A percentile compares a stretch with the other conserved stretches of the same genome.
phyloP scores from a whole-genome alignment of 148 eudicot genomes.

The Silene latifolia region DNA sequence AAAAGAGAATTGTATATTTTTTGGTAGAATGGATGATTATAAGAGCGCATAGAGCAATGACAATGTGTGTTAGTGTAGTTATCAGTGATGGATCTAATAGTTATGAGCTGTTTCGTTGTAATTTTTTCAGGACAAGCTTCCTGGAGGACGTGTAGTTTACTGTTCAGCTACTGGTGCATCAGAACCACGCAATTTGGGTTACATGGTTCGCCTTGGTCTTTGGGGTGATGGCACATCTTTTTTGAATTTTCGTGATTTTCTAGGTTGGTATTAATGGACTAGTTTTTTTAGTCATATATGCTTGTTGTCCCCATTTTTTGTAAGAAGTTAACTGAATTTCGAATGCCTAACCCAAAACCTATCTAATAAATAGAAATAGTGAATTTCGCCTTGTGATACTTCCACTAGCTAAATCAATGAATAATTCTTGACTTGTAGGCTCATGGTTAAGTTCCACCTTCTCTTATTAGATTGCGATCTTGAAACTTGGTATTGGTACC shows the following conservation, averaged over 20 bases:
- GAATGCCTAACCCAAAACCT: background rate
- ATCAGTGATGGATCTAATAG: slow-evolving; percentile 15
- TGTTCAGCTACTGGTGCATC: slow-evolving; percentile 99
- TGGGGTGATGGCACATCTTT: slow-evolving; percentile 97
- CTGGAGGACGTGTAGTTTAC: slow-evolving; percentile 93
- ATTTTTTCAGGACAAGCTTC: slow-evolving; percentile 70
- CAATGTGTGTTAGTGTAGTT: background rate
- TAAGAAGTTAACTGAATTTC: background rate
- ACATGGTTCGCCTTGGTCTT: slow-evolving; percentile 99
- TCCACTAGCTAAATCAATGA: background rate
- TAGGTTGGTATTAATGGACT: slow-evolving; percentile 46
- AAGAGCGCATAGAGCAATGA: background rate
- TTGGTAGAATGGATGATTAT: background rate
- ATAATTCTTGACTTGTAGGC: background rate
- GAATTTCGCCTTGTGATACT: background rate
- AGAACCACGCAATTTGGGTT: slow-evolving; percentile 97
- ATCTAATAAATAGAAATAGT: background rate
- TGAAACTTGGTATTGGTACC: background rate
- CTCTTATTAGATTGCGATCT: background rate
- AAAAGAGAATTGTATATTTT: background rate
- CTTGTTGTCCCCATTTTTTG: background rate
- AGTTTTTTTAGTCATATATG: background rate
- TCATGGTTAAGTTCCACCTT: too few relatives aligned
- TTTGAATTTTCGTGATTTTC: slow-evolving; percentile 64
- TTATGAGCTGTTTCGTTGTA: slow-evolving; percentile 20